A percentile compares a stretch with the other conserved stretches of the same genome.
These are phyloP conservation scores for Metarhizium brunneum DNA, from an alignment of 2,329 filamentous ascomycete species.

Conservation along the genomic window DNA sequence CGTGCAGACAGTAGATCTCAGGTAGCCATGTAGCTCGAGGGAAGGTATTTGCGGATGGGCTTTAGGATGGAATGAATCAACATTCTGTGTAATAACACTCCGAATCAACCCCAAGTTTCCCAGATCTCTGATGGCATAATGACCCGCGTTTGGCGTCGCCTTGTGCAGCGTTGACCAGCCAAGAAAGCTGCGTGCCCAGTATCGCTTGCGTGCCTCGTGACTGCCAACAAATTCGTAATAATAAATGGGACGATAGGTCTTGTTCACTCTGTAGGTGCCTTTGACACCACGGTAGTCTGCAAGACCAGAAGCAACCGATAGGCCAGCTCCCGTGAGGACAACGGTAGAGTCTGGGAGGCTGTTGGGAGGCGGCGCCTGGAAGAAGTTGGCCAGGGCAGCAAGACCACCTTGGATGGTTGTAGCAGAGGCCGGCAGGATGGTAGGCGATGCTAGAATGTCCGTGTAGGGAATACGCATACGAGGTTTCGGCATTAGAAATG, in stretches of 20 bases:
- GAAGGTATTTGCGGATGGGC: slow-evolving; percentile 69
- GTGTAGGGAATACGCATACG: slow-evolving; percentile 89
- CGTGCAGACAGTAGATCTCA: slow-evolving; percentile 72
- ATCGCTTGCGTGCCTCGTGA: slow-evolving; percentile 81
- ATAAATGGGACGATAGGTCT: slow-evolving; percentile 84
- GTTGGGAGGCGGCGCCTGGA: slow-evolving; percentile 49
- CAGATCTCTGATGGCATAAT: slow-evolving; percentile 67
- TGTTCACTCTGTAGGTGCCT: slow-evolving; percentile 89
- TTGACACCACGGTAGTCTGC: slow-evolving; percentile 86
- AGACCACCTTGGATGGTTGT: slow-evolving; percentile 63
- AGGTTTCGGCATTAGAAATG: slow-evolving; percentile 50
- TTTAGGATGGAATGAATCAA: slow-evolving; percentile 81
- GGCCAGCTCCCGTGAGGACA: slow-evolving; percentile 69
- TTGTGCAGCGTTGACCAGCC: slow-evolving; percentile 79
- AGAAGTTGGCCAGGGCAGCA: slow-evolving; percentile 66
- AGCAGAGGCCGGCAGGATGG: slow-evolving; percentile 65
- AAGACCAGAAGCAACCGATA: slow-evolving; percentile 86
- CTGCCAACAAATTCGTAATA: slow-evolving; percentile 76
- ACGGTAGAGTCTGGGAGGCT: slow-evolving; percentile 38
- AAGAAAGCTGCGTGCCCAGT: slow-evolving; percentile 92
- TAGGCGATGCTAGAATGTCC: slow-evolving; percentile 65
- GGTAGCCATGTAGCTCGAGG: slow-evolving; percentile 84
- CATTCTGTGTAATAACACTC: slow-evolving; percentile 86
- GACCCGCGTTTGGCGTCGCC: slow-evolving; percentile 70
- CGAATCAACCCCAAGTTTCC: slow-evolving; percentile 63